A percentile compares a stretch with the other conserved stretches of the same genome.
Conservation (phyloP, 805 yeast genomes). For the Pichia ethanolica region DNA sequence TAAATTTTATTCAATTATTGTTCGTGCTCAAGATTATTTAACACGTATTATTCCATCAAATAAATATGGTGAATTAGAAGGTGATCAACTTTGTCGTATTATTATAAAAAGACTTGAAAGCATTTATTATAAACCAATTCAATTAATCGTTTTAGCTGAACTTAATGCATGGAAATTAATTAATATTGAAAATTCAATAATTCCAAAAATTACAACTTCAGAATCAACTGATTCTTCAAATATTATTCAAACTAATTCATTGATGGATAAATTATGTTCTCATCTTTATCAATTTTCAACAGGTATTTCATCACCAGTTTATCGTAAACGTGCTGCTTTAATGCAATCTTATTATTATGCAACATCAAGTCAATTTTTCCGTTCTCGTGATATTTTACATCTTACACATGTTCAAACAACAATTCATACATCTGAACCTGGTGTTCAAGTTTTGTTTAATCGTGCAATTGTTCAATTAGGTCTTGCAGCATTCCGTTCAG, state of each 20-base stretch:
- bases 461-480: slow-evolving; percentile 95
- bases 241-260: slow-evolving; percentile 38
- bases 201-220: slow-evolving; percentile 23
- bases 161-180: slow-evolving; percentile 62
- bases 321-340: slow-evolving; percentile 78
- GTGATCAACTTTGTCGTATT: slow-evolving; percentile 64
- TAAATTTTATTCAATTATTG: slow-evolving; percentile 61
- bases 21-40: slow-evolving; percentile 80
- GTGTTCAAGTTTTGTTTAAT: slow-evolving; percentile 87
- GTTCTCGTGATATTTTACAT: slow-evolving; percentile 83
- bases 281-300: slow-evolving; percentile 42
- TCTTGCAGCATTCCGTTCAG: slow-evolving; percentile 87
- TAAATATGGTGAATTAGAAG: slow-evolving; percentile 35
- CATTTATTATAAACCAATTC: slow-evolving; percentile 83
- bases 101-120: slow-evolving; percentile 83
- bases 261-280: slow-evolving; percentile 59
- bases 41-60: slow-evolving; percentile 51
- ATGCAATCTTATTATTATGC: slow-evolving; percentile 88
- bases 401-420: slow-evolving; percentile 78
- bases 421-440: slow-evolving; percentile 77
- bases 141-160: slow-evolving; percentile 65
- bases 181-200: slow-evolving; percentile 26
- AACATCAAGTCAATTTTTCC: slow-evolving; percentile 71
- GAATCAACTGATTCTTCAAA: slow-evolving; percentile 22
- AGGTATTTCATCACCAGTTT: slow-evolving; percentile 52